Evolutionary conservation across 352 stramenopile species (phyloP).

Genomic region (Phytophthora multivora): DNA sequence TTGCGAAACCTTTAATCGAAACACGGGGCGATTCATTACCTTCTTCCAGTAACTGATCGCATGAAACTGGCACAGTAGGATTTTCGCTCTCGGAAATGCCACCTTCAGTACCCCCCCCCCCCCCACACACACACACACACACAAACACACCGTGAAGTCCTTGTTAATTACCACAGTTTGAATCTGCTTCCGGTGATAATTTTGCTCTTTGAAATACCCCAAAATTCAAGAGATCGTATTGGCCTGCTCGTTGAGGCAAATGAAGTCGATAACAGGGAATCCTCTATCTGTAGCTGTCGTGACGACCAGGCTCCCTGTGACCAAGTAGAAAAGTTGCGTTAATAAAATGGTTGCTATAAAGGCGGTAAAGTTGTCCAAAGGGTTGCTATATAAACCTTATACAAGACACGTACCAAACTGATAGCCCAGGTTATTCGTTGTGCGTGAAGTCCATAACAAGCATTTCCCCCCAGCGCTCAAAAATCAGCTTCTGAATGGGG

Average conservation of each 20-base stretch:
- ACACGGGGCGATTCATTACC: conserved; percentile 7
- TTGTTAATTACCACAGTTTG: not conserved
- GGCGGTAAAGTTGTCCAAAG: not conserved
- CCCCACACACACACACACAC: too few relatives aligned
- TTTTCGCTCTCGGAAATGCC: conserved; percentile 1
- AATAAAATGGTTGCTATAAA: not conserved
- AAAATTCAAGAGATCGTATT: not conserved
- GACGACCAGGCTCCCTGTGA: not conserved
- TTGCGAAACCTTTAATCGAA: conserved; percentile 13
- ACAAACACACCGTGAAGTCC: not conserved
- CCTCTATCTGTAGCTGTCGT: not conserved
- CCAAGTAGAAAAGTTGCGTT: not conserved
- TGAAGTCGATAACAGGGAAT: not conserved
- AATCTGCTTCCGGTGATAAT: not conserved
- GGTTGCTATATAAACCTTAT: not conserved
- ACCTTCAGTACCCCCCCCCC: not conserved
- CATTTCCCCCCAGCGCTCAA: conserved; percentile 20
- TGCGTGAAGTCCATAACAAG: conserved; percentile 34
- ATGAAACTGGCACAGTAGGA: conserved; percentile 26
- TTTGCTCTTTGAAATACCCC: not conserved
- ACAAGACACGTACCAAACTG: conserved; percentile 12
- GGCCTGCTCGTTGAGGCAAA: not conserved
- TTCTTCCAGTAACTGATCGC: conserved; percentile 24
- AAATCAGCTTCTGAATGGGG: conserved; percentile 26
- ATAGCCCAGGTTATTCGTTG: conserved; percentile 26